phyloP scores from a whole-genome alignment of 768 basidiomycete genomes.

The Rhodotorula sphaerocarpa region DNA sequence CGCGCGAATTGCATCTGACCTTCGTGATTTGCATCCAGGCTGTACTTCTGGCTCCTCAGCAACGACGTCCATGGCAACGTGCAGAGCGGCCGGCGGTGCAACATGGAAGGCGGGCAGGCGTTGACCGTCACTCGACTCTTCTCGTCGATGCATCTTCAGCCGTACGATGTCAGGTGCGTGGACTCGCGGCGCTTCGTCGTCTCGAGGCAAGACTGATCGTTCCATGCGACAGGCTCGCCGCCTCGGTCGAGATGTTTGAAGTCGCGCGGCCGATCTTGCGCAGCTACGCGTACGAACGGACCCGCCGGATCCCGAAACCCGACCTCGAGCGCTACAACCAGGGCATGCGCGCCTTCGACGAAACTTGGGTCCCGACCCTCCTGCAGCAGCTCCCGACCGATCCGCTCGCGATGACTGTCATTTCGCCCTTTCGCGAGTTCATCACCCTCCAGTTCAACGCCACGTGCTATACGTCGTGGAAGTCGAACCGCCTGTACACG shows the following conservation, averaged over 20 bases:
- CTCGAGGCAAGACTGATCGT: too few relatives aligned
- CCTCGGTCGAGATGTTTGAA: slow-evolving; percentile 35
- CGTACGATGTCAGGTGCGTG: slow-evolving; percentile 30
- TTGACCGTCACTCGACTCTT: slow-evolving; percentile 29
- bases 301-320: slow-evolving; percentile 18
- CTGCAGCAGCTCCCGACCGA: slow-evolving; percentile 18
- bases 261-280: slow-evolving; percentile 34
- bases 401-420: slow-evolving; percentile 34
- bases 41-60: slow-evolving; percentile 32
- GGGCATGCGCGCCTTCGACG: slow-evolving; percentile 33
- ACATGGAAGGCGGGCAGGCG: slow-evolving; percentile 32
- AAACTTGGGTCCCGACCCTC: slow-evolving; percentile 28
- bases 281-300: slow-evolving; percentile 27
- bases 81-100: slow-evolving; percentile 29
- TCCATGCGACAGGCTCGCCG: slow-evolving; percentile 21
- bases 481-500: slow-evolving; percentile 12
- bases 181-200: too few relatives aligned
- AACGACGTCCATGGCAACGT: slow-evolving; percentile 35
- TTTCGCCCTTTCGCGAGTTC: slow-evolving; percentile 32
- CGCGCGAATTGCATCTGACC: too few relatives aligned
- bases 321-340: slow-evolving; percentile 34
- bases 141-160: slow-evolving; percentile 28
- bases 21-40: too few relatives aligned
- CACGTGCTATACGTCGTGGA: slow-evolving; percentile 23
- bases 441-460: slow-evolving; percentile 23